These are phyloP conservation scores for Neoboletus subvelutipes DNA, from an alignment of 768 basidiomycete species.

Conservation along the genomic window DNA sequence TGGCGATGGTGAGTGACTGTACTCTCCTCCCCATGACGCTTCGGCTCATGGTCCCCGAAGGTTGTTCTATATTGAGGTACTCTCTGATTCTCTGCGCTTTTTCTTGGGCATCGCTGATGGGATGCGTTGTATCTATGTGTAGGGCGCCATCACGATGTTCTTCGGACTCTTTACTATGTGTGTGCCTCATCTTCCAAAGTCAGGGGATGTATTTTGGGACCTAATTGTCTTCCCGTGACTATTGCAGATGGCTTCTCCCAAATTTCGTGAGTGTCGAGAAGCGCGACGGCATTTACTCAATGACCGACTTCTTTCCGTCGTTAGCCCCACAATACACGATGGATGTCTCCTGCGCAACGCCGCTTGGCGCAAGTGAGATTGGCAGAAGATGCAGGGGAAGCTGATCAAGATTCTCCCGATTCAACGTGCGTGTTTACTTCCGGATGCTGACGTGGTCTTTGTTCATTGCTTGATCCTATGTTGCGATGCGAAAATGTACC, in stretches of 20 bases:
- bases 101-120: neutral
- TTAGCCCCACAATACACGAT: slow-evolving; percentile 62
- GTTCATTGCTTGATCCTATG: neutral
- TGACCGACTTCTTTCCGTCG: neutral
- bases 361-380: slow-evolving; percentile 66
- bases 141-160: slow-evolving; percentile 65
- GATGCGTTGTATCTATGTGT: neutral
- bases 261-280: slow-evolving; percentile 49
- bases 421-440: slow-evolving; percentile 12
- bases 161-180: slow-evolving; percentile 57
- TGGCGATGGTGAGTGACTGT: slow-evolving; percentile 62
- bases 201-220: neutral
- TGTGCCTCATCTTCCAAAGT: neutral
- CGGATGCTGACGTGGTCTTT: neutral
- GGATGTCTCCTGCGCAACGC: slow-evolving; percentile 51
- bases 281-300: neutral
- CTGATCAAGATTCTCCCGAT: slow-evolving; percentile 46
- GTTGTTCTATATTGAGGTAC: slow-evolving; percentile 70
- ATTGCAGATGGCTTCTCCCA: slow-evolving; percentile 51
- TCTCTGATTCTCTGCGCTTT: neutral
- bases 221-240: neutral
- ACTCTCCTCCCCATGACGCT: neutral
- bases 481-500: neutral
- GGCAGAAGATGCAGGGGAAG: slow-evolving; percentile 68
- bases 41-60: slow-evolving; percentile 29